These are phyloP conservation scores for Aspergillus aculeatus DNA, from an alignment of 2,329 filamentous ascomycete species.

Conservation along the genomic window DNA sequence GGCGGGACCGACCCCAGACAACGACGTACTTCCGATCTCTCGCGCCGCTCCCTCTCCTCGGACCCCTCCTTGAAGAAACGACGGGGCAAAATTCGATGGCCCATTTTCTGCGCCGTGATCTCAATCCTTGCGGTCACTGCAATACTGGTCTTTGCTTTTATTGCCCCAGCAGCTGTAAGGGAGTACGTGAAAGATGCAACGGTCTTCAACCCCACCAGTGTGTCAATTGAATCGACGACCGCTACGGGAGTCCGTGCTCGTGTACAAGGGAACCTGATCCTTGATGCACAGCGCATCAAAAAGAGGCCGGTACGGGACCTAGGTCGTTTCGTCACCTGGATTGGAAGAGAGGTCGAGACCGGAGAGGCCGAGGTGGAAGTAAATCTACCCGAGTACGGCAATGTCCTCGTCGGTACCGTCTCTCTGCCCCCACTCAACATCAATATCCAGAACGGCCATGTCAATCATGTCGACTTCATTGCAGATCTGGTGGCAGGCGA, in stretches of 20 bases:
- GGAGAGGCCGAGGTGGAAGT: slow-evolving; percentile 71
- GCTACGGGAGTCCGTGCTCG: slow-evolving; percentile 72
- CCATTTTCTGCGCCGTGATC: slow-evolving; percentile 69
- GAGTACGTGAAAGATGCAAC: slow-evolving; percentile 82
- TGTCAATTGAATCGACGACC: slow-evolving; percentile 85
- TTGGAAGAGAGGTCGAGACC: slow-evolving; percentile 73
- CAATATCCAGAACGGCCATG: slow-evolving; percentile 73
- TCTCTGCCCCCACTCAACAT: slow-evolving; percentile 72
- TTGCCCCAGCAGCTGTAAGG: slow-evolving; percentile 75
- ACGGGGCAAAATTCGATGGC: slow-evolving; percentile 60
- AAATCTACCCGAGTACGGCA: slow-evolving; percentile 77
- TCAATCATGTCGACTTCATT: slow-evolving; percentile 75
- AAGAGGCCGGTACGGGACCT: slow-evolving; percentile 70
- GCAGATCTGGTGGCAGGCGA: slow-evolving; percentile 74
- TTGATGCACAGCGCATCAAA: slow-evolving; percentile 74
- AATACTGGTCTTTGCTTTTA: slow-evolving; percentile 76
- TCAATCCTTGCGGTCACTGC: slow-evolving; percentile 57
- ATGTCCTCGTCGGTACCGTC: slow-evolving; percentile 74
- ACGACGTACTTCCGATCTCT: slow-evolving; percentile 23
- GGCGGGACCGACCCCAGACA: slow-evolving; percentile 27
- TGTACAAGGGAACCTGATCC: slow-evolving; percentile 75
- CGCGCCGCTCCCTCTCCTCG: slow-evolving; percentile 15
- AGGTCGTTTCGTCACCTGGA: slow-evolving; percentile 75
- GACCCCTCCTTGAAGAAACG: slow-evolving; percentile 22
- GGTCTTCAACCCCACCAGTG: slow-evolving; percentile 75